A percentile compares a stretch with the other conserved stretches of the same genome.
phyloP scores from a whole-genome alignment of 208 protist genomes.

The Leishmania aethiopica region DNA sequence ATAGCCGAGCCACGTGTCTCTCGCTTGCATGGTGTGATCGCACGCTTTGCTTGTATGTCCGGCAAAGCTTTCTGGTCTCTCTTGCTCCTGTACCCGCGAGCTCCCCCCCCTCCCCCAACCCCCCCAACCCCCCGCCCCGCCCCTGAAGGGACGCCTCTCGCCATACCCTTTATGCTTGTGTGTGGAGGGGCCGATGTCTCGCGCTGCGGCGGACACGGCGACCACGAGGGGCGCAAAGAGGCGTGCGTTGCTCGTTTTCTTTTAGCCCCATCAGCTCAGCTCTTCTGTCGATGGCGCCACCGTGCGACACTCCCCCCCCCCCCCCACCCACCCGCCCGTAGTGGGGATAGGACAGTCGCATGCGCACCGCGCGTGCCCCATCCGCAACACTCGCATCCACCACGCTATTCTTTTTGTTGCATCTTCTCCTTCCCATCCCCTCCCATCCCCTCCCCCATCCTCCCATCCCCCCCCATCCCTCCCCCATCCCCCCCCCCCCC shows the following conservation, averaged over 20 bases:
- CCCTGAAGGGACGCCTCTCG: background rate
- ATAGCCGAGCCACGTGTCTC: background rate
- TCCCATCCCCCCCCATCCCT: too few relatives aligned
- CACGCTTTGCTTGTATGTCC: background rate
- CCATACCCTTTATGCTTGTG: background rate
- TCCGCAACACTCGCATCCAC: background rate
- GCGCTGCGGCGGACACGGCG: background rate
- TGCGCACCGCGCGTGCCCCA: background rate
- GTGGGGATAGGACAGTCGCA: background rate
- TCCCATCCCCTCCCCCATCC: too few relatives aligned
- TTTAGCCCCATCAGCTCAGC: background rate
- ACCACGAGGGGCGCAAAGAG: background rate
- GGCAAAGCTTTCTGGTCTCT: background rate
- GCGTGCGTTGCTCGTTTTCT: background rate
- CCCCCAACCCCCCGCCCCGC: background rate
- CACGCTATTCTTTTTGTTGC: background rate
- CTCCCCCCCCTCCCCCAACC: too few relatives aligned
- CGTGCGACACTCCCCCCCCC: background rate
- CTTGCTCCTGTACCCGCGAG: background rate
- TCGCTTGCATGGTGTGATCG: background rate
- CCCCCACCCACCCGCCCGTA: too few relatives aligned
- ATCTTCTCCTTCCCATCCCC: background rate
- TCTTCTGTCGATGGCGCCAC: background rate
- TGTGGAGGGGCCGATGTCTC: background rate
- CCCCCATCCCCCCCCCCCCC: too few relatives aligned